phyloP scores from a whole-genome alignment of 495 filamentous ascomycete species.

The Paragyromitra xinjiangensis region DNA sequence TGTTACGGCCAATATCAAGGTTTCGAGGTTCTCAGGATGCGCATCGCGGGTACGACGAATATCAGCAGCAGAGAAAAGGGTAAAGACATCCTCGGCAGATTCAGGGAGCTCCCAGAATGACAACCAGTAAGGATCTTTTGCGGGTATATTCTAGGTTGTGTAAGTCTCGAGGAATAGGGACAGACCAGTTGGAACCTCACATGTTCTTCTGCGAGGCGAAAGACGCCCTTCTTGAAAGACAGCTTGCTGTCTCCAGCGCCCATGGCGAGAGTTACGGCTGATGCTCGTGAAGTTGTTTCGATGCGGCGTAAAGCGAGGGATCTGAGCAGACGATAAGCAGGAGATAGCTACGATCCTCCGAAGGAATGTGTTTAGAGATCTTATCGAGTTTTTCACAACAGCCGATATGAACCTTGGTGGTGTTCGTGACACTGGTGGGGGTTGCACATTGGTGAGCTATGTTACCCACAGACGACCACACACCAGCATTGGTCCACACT shows the following conservation, averaged over 20 bases:
- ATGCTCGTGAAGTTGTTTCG: not conserved
- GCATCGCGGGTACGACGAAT: conserved; percentile 89
- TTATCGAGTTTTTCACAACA: not conserved
- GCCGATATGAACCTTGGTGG: conserved; percentile 10
- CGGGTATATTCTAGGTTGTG: conserved; percentile 71
- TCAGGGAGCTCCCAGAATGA: conserved; percentile 99
- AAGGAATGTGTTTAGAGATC: not conserved
- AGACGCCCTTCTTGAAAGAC: conserved; percentile 99
- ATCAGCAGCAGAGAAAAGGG: conserved; percentile 91
- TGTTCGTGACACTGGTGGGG: conserved; percentile 7
- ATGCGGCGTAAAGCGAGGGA: not conserved
- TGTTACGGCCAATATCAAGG: conserved; percentile 81
- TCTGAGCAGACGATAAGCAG: conserved; percentile 1
- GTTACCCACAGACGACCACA: conserved; percentile 2
- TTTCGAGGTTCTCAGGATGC: conserved; percentile 89
- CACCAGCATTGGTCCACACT: not conserved
- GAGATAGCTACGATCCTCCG: not conserved
- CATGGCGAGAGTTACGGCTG: conserved; percentile 66
- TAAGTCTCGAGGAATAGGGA: conserved; percentile 13
- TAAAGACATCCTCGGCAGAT: conserved; percentile 94
- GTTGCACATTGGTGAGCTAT: conserved; percentile 2
- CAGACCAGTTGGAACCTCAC: conserved; percentile 37
- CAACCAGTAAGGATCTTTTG: conserved; percentile 92
- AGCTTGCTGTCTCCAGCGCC: conserved; percentile 99
- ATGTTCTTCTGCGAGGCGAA: conserved; percentile 87